phyloP scores from a whole-genome alignment of 2,329 filamentous ascomycete species.

The Dactylella cylindrospora region DNA sequence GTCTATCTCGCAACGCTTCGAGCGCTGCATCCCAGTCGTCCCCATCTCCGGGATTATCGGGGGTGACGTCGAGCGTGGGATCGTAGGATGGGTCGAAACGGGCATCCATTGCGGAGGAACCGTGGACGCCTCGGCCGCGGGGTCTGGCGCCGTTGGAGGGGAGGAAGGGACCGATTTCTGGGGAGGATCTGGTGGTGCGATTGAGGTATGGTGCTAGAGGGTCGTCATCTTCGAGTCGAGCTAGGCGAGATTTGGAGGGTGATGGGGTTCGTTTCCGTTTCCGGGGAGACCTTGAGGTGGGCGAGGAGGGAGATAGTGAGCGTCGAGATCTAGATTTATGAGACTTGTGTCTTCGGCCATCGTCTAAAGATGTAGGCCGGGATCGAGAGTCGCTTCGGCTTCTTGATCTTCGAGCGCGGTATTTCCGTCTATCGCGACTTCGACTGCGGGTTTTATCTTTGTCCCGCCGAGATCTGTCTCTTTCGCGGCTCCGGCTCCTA shows the following conservation, averaged over 20 bases:
- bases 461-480: conserved; percentile 9
- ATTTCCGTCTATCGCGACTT: conserved; percentile 6
- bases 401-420: conserved; percentile 42
- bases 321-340: conserved; percentile 3
- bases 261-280: conserved; percentile 19
- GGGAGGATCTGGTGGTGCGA: conserved; percentile 52
- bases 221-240: conserved; percentile 16
- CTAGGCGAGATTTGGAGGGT: not conserved
- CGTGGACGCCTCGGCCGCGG: conserved; percentile 50
- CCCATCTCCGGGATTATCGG: conserved; percentile 56
- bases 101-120: conserved; percentile 70
- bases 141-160: conserved; percentile 47
- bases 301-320: conserved; percentile 7
- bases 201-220: conserved; percentile 25
- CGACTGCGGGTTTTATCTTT: conserved; percentile 28
- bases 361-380: conserved; percentile 18
- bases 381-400: conserved; percentile 11
- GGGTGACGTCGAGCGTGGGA: conserved; percentile 59
- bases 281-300: conserved; percentile 9
- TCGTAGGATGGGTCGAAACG: conserved; percentile 72
- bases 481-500: conserved; percentile 8
- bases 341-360: conserved; percentile 34
- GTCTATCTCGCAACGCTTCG: conserved; percentile 76
- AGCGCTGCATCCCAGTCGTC: conserved; percentile 79
- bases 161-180: conserved; percentile 76